These are phyloP conservation scores for Boletus fagicola DNA, from an alignment of 768 basidiomycete species.

Conservation along the genomic window DNA sequence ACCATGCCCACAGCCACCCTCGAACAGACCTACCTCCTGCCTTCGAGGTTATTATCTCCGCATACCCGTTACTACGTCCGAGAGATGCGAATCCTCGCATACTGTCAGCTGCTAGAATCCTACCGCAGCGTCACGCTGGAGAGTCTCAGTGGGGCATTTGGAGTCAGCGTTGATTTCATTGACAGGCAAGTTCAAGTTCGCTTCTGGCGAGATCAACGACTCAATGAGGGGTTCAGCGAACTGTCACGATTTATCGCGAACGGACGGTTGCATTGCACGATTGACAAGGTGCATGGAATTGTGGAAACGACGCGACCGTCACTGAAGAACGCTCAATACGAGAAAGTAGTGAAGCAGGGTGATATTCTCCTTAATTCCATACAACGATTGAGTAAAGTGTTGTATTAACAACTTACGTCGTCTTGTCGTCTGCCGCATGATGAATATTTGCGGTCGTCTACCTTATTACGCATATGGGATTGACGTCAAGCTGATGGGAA, in stretches of 20 bases:
- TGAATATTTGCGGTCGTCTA: background rate
- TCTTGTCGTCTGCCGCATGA: background rate
- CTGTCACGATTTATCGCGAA: constrained; percentile 89
- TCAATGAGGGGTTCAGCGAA: constrained; percentile 54
- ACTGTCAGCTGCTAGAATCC: constrained; percentile 85
- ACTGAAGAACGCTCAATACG: constrained; percentile 83
- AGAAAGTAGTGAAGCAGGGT: constrained; percentile 90
- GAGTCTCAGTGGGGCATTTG: constrained; percentile 82
- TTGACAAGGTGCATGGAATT: constrained; percentile 93
- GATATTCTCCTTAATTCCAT: constrained; percentile 86
- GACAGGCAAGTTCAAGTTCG: constrained; percentile 59
- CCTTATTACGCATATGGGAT: background rate
- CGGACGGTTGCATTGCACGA: constrained; percentile 80
- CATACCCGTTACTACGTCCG: constrained; percentile 90
- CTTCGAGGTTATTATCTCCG: constrained; percentile 79
- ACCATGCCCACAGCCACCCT: constrained; percentile 60
- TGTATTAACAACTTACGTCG: constrained; percentile 42
- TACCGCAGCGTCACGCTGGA: constrained; percentile 89
- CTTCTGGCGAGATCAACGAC: background rate
- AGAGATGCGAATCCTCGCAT: constrained; percentile 95
- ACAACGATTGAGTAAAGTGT: constrained; percentile 87
- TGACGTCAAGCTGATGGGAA: background rate
- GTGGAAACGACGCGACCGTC: constrained; percentile 86
- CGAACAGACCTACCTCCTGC: constrained; percentile 84
- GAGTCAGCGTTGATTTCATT: constrained; percentile 84